Conservation (phyloP, 2,329 filamentous ascomycete species). For the Hypoxylon sp. region DNA sequence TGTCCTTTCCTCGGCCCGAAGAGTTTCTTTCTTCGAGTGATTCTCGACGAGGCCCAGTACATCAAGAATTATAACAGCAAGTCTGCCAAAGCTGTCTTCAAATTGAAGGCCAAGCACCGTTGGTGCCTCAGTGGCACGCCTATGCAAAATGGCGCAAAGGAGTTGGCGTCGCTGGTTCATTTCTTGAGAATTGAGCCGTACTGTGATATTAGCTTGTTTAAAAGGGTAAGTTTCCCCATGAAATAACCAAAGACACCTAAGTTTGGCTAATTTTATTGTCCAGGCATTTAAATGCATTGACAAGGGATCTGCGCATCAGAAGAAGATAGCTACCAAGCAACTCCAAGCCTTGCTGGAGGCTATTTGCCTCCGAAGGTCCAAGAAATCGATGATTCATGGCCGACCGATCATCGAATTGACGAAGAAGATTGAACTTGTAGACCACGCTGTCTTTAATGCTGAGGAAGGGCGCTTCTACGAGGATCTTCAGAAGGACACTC, state of each 20-base stretch:
- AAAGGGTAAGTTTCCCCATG: constrained; percentile 60
- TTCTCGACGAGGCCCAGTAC: constrained; percentile 84
- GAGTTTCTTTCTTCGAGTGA: constrained; percentile 76
- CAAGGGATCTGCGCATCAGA: not conserved
- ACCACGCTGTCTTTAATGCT: constrained; percentile 75
- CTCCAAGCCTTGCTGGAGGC: constrained; percentile 84
- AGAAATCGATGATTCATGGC: constrained; percentile 83
- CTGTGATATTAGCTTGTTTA: constrained; percentile 74
- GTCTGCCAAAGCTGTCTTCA: constrained; percentile 71
- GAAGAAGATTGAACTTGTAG: constrained; percentile 72
- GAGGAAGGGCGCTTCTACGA: constrained; percentile 77
- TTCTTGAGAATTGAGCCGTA: constrained; percentile 87
- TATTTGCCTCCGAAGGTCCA: constrained; percentile 86
- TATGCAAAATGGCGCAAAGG: constrained; percentile 88
- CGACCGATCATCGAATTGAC: constrained; percentile 80
- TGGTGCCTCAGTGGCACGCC: constrained; percentile 86
- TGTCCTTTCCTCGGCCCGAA: constrained; percentile 73
- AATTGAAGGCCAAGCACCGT: constrained; percentile 72
- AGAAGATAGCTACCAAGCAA: constrained; percentile 70
- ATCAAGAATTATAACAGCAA: constrained; percentile 82
- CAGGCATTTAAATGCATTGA: constrained; percentile 60
- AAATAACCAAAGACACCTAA: not conserved
- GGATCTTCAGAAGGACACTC: constrained; percentile 63
- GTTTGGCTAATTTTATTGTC: constrained; percentile 31
- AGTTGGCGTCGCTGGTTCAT: constrained; percentile 82